These are phyloP conservation scores for Magnusiomyces magnusii DNA, from an alignment of 1,139 yeast genomes.

Conservation along the genomic window DNA sequence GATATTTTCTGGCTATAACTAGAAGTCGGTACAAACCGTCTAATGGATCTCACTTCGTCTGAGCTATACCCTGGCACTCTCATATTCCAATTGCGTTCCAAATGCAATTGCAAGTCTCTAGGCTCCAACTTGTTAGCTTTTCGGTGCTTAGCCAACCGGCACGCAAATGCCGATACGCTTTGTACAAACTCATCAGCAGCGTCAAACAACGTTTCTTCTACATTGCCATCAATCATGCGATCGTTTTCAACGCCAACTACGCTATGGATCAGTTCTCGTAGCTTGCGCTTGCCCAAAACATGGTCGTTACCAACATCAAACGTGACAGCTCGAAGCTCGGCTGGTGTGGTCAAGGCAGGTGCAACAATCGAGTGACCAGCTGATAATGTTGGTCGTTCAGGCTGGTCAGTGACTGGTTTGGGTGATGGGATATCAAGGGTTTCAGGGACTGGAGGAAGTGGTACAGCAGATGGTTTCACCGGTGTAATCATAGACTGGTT, in stretches of 20 bases:
- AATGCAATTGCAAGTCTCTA: slow-evolving; percentile 81
- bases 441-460: slow-evolving; percentile 61
- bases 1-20: slow-evolving; percentile 63
- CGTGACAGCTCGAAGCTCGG: slow-evolving; percentile 64
- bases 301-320: slow-evolving; percentile 74
- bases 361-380: slow-evolving; percentile 79
- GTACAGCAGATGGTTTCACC: slow-evolving; percentile 40
- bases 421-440: slow-evolving; percentile 51
- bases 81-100: slow-evolving; percentile 94
- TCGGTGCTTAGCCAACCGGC: slow-evolving; percentile 90
- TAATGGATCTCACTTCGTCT: slow-evolving; percentile 79
- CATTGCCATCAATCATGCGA: slow-evolving; percentile 76
- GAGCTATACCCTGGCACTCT: slow-evolving; percentile 88
- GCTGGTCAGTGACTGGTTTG: slow-evolving; percentile 52
- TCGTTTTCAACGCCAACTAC: slow-evolving; percentile 78
- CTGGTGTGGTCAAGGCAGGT: slow-evolving; percentile 65
- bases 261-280: slow-evolving; percentile 74
- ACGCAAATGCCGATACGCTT: slow-evolving; percentile 85
- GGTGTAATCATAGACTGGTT: slow-evolving; percentile 26
- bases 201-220: slow-evolving; percentile 82
- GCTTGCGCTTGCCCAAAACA: slow-evolving; percentile 58
- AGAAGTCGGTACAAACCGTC: slow-evolving; percentile 72
- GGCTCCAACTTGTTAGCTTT: slow-evolving; percentile 63
- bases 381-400: slow-evolving; percentile 69
- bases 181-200: slow-evolving; percentile 94